Conservation (phyloP, 1,284 basidiomycete genomes). For the Puccinia brachypodii region DNA sequence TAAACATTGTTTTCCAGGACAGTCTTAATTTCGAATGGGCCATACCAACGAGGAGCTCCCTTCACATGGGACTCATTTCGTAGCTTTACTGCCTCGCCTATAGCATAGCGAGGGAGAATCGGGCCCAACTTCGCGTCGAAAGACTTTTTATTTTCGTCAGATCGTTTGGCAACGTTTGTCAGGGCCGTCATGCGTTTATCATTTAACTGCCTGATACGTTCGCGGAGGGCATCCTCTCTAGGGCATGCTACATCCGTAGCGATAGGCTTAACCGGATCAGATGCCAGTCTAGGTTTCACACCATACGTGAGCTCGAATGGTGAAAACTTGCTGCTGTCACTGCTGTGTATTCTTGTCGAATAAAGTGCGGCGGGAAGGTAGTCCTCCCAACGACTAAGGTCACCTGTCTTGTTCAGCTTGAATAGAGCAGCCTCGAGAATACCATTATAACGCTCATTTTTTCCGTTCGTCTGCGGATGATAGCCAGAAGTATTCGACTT, state of each 20-base stretch:
- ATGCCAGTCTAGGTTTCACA: neutral
- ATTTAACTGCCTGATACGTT: neutral
- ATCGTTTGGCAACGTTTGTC: neutral
- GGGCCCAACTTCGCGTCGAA: neutral
- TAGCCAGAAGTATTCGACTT: neutral
- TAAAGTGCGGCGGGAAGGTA: neutral
- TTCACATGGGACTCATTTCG: neutral
- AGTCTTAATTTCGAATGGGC: neutral
- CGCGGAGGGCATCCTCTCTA: neutral
- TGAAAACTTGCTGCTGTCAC: neutral
- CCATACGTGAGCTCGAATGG: neutral
- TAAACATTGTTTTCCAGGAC: neutral
- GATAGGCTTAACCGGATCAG: neutral
- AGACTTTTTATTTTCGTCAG: neutral
- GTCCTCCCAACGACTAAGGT: neutral
- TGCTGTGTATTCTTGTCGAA: neutral
- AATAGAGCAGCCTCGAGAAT: neutral
- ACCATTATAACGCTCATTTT: neutral
- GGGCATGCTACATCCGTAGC: neutral
- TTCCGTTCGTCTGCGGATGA: slow-evolving; percentile 7
- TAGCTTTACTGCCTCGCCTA: neutral
- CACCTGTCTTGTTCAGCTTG: neutral
- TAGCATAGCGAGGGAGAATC: neutral
- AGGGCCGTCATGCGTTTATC: neutral
- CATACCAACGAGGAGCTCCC: neutral